These are phyloP conservation scores for Lepidium sativum DNA, from an alignment of 345 rosid species.

Conservation along the genomic window DNA sequence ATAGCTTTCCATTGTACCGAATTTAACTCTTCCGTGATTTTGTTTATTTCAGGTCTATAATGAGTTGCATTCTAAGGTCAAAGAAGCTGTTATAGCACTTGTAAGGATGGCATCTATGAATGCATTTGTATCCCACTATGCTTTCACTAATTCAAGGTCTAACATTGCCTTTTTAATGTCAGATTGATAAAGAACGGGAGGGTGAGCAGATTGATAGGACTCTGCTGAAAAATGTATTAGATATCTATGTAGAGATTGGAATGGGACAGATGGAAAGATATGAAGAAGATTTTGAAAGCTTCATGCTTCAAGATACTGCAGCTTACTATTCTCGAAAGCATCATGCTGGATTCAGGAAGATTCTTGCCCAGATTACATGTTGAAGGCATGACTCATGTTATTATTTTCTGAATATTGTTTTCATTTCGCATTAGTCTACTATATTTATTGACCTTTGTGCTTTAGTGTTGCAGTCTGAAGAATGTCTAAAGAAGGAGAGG, in stretches of 20 bases:
- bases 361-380: constrained; percentile 80
- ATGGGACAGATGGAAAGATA: constrained; percentile 62
- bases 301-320: constrained; percentile 60
- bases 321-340: constrained; percentile 86
- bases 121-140: neutral
- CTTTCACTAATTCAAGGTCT: neutral
- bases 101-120: constrained; percentile 32
- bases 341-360: constrained; percentile 72
- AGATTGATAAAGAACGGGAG: constrained; percentile 89
- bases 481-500: constrained; percentile 83
- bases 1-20: neutral
- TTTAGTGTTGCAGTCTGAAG: constrained; percentile 62
- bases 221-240: constrained; percentile 65
- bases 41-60: constrained; percentile 43
- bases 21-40: neutral
- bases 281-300: constrained; percentile 68
- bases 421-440: neutral
- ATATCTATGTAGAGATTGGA: constrained; percentile 80
- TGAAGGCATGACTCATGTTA: constrained; percentile 43
- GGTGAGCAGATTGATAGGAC: constrained; percentile 85
- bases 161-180: neutral
- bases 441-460: neutral
- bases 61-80: constrained; percentile 47
- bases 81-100: constrained; percentile 58
- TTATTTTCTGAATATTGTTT: neutral